phyloP scores from a whole-genome alignment of 108 stramenopile genomes.

The Fragilaria radians region DNA sequence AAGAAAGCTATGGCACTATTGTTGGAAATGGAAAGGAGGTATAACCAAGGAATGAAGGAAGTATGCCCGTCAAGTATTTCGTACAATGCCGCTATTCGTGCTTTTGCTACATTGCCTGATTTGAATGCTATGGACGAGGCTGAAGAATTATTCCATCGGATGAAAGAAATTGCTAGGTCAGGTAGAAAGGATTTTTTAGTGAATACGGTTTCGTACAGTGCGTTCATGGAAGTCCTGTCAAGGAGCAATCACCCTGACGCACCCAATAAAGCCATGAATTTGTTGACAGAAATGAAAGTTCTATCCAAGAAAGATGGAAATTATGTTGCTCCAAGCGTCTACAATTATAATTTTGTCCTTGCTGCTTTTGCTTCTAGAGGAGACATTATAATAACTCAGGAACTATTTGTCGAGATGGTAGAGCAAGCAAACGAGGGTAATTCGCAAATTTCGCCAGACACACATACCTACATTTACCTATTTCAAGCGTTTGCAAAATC shows the following conservation, averaged over 20 bases:
- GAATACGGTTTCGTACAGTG: constrained; percentile 1
- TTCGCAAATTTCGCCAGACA: neutral
- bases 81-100: constrained; percentile 4
- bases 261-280: constrained; percentile 3
- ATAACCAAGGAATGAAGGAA: neutral
- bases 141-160: neutral
- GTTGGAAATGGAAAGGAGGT: constrained; percentile 2
- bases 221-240: neutral
- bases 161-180: constrained; percentile 1
- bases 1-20: constrained; percentile 8
- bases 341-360: constrained; percentile 38
- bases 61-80: neutral
- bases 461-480: neutral
- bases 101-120: constrained; percentile 2
- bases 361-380: constrained; percentile 41
- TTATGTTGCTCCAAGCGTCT: constrained; percentile 14
- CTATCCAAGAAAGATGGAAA: neutral
- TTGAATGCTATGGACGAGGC: constrained; percentile 5
- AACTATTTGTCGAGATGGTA: constrained; percentile 27
- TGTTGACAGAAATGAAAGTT: constrained; percentile 8
- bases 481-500: neutral
- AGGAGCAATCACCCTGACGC: constrained; percentile 2
- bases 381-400: constrained; percentile 28
- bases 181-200: constrained; percentile 1
- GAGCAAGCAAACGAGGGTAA: neutral